A percentile compares a stretch with the other conserved stretches of the same genome.
Evolutionary conservation across 768 basidiomycete genomes (phyloP).

Genomic region (Stropharia rugosoannulata): DNA sequence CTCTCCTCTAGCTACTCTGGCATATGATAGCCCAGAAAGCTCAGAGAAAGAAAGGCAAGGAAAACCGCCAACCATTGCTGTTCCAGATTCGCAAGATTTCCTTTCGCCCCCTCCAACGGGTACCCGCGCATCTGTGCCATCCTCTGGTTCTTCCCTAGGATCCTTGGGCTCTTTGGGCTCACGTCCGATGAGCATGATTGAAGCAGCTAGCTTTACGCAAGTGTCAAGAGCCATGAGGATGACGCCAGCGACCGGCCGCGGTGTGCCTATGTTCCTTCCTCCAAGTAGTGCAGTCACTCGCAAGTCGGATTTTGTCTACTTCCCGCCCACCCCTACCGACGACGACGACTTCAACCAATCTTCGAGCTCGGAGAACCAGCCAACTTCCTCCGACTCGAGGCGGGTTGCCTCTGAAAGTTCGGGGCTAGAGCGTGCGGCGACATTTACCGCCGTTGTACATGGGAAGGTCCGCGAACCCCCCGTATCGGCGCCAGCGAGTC

Average conservation of each 20-base stretch:
- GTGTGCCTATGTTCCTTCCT: slow-evolving; percentile 35
- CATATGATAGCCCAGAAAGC: slow-evolving; percentile 19
- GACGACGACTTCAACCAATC: slow-evolving; percentile 3
- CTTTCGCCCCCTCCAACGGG: slow-evolving; percentile 22
- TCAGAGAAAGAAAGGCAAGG: not conserved
- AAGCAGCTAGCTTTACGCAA: slow-evolving; percentile 33
- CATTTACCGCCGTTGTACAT: slow-evolving; percentile 61
- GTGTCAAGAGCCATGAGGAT: slow-evolving; percentile 35
- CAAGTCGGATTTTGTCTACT: slow-evolving; percentile 33
- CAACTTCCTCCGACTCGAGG: slow-evolving; percentile 19
- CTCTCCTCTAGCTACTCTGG: slow-evolving; percentile 18
- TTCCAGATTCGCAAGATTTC: slow-evolving; percentile 18
- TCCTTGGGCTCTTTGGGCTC: slow-evolving; percentile 19
- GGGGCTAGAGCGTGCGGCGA: slow-evolving; percentile 18
- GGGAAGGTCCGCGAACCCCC: slow-evolving; percentile 47
- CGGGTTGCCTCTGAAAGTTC: slow-evolving; percentile 3
- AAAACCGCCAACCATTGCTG: slow-evolving; percentile 11
- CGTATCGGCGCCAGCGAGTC: slow-evolving; percentile 16
- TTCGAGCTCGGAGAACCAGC: slow-evolving; percentile 17
- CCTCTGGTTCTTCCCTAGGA: slow-evolving; percentile 17
- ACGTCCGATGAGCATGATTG: slow-evolving; percentile 37
- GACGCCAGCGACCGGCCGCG: slow-evolving; percentile 34
- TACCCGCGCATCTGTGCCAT: slow-evolving; percentile 8
- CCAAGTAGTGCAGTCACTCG: slow-evolving; percentile 17
- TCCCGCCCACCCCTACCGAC: slow-evolving; percentile 36